Base-by-base conservation (phyloP, 805 yeast genomes). In the Hanseniaspora clermontiae region DNA sequence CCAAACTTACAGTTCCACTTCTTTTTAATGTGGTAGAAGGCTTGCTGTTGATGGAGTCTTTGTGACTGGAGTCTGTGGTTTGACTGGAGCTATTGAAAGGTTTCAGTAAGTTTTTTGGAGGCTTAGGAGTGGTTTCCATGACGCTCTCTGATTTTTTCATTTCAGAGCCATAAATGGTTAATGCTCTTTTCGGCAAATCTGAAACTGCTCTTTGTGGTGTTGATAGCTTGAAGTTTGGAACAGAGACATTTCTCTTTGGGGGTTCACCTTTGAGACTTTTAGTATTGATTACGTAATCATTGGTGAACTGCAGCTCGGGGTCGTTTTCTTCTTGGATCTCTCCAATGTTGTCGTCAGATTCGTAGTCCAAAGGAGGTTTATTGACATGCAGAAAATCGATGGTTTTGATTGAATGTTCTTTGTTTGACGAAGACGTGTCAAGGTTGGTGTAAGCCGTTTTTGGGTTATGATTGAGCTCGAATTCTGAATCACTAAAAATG, bases 401-500 rank as follows among this genome's bases (percentile, higher is more conserved):
- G 2, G 55, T 43, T 17, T 37, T 51, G 6, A 51, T 20, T 1
- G 55, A 51, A 6, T 32, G 11, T 17, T 51, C 55, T 15, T 45
- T 51, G 6, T 24, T 15, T 6, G 45, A 19, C 2, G 55, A 51
- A 1, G 40, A 12, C 9, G 17, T 9, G 10, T 20, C 29, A 9
- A 34, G 12, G 39, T 32, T 31, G 6, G 29, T 34, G 17, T 32
- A 32, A 19, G 24, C 49, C 5, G 29, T 12, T 24, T 17, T 17
- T 14, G 29, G 20, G 14, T 36, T 19, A n/a, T 31, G 32, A 4
- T 45, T 45, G 4, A 37, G 24, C 5, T 37, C 50, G 19, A 51
- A 12, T 10, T 43, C 55, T 43, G 55, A 36, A 20, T 51, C 55
- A 19, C 55, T 51, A n/a, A 51, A 51, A 5, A 51, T 51, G 2